A percentile compares a stretch with the other conserved stretches of the same genome.
Evolutionary conservation across 2,329 filamentous ascomycete species (phyloP).

Genomic region (Trichoderma guizhouense): DNA sequence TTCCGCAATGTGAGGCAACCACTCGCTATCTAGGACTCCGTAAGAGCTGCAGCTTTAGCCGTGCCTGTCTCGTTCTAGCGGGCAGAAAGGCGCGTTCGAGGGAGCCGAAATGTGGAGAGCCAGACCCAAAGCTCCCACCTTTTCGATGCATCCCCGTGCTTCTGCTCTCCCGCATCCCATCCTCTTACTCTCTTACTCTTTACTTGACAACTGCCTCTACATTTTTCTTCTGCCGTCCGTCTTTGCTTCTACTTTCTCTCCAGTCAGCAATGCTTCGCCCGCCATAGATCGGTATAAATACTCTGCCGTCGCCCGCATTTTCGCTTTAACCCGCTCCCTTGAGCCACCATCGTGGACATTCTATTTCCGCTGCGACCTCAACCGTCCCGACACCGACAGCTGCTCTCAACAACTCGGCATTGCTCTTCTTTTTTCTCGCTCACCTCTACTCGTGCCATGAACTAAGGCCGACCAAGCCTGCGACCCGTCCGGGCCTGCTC

Average conservation of each 20-base stretch:
- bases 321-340: not conserved
- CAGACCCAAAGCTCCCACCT: not conserved
- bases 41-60: not conserved
- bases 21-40: not conserved
- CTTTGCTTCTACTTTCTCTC: not conserved
- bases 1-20: not conserved
- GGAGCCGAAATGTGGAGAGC: constrained; percentile 11
- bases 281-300: constrained; percentile 8
- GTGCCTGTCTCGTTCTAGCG: not conserved
- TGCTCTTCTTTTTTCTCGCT: not conserved
- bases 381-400: not conserved
- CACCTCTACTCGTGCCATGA: constrained; percentile 32
- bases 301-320: not conserved
- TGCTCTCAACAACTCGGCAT: not conserved
- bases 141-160: not conserved
- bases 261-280: constrained; percentile 10
- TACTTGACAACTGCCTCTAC: not conserved
- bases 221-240: not conserved
- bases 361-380: not conserved
- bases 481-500: constrained; percentile 36
- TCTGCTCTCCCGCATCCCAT: not conserved
- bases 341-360: not conserved
- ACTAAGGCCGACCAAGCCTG: constrained; percentile 31
- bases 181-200: not conserved
- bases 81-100: constrained; percentile 11